These are phyloP conservation scores for Metschnikowia peoriensis DNA, from an alignment of 805 yeast genomes.

Conservation along the genomic window DNA sequence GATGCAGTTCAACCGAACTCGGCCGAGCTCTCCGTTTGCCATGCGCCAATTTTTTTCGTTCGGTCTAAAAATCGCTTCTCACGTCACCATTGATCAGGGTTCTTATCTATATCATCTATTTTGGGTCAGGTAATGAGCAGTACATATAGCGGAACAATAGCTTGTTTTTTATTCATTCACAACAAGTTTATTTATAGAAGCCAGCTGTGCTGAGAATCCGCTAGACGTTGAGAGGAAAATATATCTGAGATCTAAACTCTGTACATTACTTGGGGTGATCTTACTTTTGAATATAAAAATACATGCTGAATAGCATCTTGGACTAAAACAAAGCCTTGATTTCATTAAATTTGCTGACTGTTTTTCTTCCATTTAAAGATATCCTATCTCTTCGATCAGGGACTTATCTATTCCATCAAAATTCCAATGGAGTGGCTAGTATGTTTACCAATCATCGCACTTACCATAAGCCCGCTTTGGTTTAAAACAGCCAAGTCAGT, in stretches of 20 bases:
- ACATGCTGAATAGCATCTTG: neutral
- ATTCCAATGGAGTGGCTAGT: neutral
- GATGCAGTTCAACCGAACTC: slow-evolving; percentile 1
- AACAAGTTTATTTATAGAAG: too few species aligned
- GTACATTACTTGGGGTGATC: too few species aligned
- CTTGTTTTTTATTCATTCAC: too few species aligned
- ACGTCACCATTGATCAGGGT: neutral
- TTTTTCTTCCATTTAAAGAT: too few species aligned
- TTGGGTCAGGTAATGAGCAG: too few species aligned
- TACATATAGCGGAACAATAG: too few species aligned
- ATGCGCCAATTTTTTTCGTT: neutral
- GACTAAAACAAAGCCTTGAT: neutral
- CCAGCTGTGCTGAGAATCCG: too few species aligned
- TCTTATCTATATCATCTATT: neutral
- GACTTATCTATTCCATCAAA: slow-evolving; percentile 7
- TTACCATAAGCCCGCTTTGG: slow-evolving; percentile 7
- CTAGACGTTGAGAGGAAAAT: too few species aligned
- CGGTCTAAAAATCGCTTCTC: too few species aligned
- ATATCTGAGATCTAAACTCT: too few species aligned
- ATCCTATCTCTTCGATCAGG: slow-evolving; percentile 1
- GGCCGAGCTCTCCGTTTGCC: slow-evolving; percentile 1
- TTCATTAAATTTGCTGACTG: too few species aligned
- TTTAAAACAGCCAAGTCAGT: slow-evolving; percentile 1
- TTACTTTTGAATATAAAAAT: too few species aligned
- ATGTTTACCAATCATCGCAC: neutral